Conservation (phyloP, 495 filamentous ascomycete genomes). For the Daldinia concentrica region DNA sequence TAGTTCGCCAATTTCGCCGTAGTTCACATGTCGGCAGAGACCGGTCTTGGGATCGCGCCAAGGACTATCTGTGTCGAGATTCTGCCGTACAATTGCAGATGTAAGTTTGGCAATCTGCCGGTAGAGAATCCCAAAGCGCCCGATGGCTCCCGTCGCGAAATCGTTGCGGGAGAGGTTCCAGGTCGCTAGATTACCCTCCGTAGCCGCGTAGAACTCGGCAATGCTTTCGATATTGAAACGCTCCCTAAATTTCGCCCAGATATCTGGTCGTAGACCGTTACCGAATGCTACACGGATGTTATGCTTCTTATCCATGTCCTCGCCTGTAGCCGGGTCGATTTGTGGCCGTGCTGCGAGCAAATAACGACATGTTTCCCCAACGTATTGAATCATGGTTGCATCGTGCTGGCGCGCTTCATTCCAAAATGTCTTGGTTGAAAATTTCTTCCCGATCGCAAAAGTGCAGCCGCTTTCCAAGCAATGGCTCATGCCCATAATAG, state of each 20-base stretch:
- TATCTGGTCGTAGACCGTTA: slow-evolving; percentile 91
- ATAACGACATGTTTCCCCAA: slow-evolving; percentile 94
- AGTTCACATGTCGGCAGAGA: slow-evolving; percentile 68
- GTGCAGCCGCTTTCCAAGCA: slow-evolving; percentile 69
- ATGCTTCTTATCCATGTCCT: slow-evolving; percentile 80
- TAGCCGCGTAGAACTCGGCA: slow-evolving; percentile 90
- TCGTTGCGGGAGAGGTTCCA: slow-evolving; percentile 83
- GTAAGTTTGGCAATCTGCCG: slow-evolving; percentile 60
- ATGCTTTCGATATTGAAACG: slow-evolving; percentile 85
- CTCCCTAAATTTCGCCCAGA: slow-evolving; percentile 88
- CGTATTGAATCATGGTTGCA: slow-evolving; percentile 90
- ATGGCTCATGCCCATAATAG: slow-evolving; percentile 72
- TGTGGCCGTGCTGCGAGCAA: slow-evolving; percentile 76
- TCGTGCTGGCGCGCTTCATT: slow-evolving; percentile 74
- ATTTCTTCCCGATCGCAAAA: slow-evolving; percentile 78
- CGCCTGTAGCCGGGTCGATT: slow-evolving; percentile 69
- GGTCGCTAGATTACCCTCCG: slow-evolving; percentile 75
- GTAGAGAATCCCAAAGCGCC: slow-evolving; percentile 73
- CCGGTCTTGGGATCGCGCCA: slow-evolving; percentile 76
- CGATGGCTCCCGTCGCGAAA: slow-evolving; percentile 82
- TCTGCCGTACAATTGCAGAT: slow-evolving; percentile 73
- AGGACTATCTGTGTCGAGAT: slow-evolving; percentile 75
- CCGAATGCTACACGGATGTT: slow-evolving; percentile 84
- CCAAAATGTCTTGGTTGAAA: slow-evolving; percentile 86
- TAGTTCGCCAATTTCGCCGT: slow-evolving; percentile 80